Base-by-base conservation (phyloP, 2,329 filamentous ascomycete species). In the Fusarium fujikuroi region DNA sequence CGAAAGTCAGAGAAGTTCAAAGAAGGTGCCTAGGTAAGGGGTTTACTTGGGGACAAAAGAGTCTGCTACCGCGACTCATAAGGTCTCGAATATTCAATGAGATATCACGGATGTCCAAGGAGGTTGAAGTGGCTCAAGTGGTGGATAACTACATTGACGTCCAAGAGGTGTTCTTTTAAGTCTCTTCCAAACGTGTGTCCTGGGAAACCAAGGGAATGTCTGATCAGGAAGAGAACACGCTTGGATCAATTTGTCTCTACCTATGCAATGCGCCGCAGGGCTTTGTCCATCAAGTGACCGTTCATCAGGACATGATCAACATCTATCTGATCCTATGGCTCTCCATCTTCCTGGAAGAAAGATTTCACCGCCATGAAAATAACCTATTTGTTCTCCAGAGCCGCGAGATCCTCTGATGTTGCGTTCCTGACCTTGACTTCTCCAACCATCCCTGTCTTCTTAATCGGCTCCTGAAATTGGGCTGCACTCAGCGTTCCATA, bases 131-230 rank as follows among this genome's bases (percentile, higher is more conserved):
- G 12, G 32, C 32, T 34, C 1, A 34, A 44, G 9, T 23, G 7
- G 15, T 12, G n/a, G 5, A 12, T 8, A 3, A 25, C n/a, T 18
- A 25, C 4, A 25, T 44, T 3, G 1, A 5, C 1, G 25, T 23
- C 10, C 42, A 12, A 25, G 4, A 15, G 5, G 6, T 23, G 15
- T 25, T 25, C 42, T 8, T 3, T 16, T 5, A 9, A 25, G 23
- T 25, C 3, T 18, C 16, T 7, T 3, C n/a, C 10, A 5, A 44
- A 12, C 8, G 3, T 12, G n/a, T 5, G n/a, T 25, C 0, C 5
- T 25, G 4, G 10, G 23, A 25, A 5, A 7, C n/a, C n/a, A 25
- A 18, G 18, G 11, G 10, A 25, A 25, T 0, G 12, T 8, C 15
- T 23, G 2, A 43, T 18, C 7, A 43, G 15, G 9, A 43, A 12